Base-by-base conservation (phyloP, 768 basidiomycete genomes). In the Tricholoma saponaceum region DNA sequence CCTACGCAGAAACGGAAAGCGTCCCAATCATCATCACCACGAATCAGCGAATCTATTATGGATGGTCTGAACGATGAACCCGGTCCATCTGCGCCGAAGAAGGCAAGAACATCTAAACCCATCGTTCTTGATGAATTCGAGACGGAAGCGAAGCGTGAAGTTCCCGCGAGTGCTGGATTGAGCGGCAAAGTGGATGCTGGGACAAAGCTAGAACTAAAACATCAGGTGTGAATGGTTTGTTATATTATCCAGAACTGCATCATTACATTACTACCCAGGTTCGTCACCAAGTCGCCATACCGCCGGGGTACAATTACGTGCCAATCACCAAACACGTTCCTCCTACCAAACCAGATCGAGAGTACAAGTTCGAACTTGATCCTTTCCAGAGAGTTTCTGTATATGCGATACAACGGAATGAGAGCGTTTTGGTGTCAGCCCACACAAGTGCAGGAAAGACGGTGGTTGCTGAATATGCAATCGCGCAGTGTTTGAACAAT, bases 391-490 rank as follows among this genome's bases (percentile, higher is more conserved):
- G 87, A 67, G 94, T 98, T 44, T 95, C 96, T 2, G 86, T 98
- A 7, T 83, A 91, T 61, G 95, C 94, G 35, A 98, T 99, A 52
- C 94, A 99, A 70, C 83, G 97, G 35, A 96, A 97, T 69, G 97
- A 99, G 76, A 94, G 91, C 66, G 96, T 98, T 4, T 79, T 99
- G 52, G 97, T 99, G 14, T 98, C 96, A 22, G 97, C 97, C 0
- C 97, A 99, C 76, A 99, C 97, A 4, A 95, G 92, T 73, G 97
- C 97, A 33, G 97, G 97, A 67, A 99, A 99, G 76, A 99, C 97
- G 2, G 97, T 98, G 60, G 97, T 99, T 60, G 97, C 97, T 47
- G 97, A 99, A 78, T 99, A 98, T 73, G 97, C 97, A 47, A 98
- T 99, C 68, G 97, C 97, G 0, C 92, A 94, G 70, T 95, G 92